A percentile compares a stretch with the other conserved stretches of the same genome.
Conservation (phyloP, 306 rosid species). For the Sicyos edulis region DNA sequence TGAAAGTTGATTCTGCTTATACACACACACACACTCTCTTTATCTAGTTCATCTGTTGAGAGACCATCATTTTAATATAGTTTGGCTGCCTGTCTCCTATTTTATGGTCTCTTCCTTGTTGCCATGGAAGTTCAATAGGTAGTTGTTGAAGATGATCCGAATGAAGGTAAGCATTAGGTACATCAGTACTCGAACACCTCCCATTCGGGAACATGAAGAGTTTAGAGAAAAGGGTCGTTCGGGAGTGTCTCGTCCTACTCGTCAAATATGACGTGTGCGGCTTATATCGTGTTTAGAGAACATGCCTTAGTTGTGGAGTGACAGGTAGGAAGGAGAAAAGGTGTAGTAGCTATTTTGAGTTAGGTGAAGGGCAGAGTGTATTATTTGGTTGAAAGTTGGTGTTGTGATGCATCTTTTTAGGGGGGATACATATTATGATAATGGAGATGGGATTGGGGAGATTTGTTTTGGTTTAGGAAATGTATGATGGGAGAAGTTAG, state of each 20-base stretch:
- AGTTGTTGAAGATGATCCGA: neutral
- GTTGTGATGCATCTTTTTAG: constrained; percentile 25
- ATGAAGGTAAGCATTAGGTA: neutral
- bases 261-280: neutral
- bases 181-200: neutral
- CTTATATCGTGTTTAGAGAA: neutral
- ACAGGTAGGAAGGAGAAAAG: neutral
- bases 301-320: constrained; percentile 3
- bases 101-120: neutral
- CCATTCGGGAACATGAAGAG: neutral
- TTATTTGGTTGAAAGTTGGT: constrained; percentile 6
- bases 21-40: neutral
- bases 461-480: constrained; percentile 23
- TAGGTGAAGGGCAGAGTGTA: constrained; percentile 2
- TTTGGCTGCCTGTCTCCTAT: neutral
- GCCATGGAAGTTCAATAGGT: neutral
- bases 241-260: neutral
- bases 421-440: neutral
- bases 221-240: neutral
- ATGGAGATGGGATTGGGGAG: constrained; percentile 15
- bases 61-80: neutral
- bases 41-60: neutral
- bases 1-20: neutral
- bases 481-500: constrained; percentile 22
- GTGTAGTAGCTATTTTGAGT: neutral